Conservation (phyloP, 2,329 filamentous ascomycete genomes). For the Colletotrichum chrysophilum region DNA sequence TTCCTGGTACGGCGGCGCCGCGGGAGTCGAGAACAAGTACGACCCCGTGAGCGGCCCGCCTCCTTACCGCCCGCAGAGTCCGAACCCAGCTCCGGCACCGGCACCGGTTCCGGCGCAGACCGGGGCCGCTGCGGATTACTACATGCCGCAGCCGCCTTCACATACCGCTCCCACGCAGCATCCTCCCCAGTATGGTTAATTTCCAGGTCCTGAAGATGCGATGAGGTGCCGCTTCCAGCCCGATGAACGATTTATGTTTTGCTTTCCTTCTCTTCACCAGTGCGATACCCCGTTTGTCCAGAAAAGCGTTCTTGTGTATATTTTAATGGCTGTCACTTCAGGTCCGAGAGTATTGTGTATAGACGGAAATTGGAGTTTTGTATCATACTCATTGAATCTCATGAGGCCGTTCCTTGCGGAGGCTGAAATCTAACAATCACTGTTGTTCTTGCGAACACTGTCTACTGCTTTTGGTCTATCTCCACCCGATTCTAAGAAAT, state of each 20-base stretch:
- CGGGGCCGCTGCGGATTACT: slow-evolving; percentile 12
- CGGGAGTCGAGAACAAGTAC: not conserved
- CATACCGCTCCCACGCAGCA: slow-evolving; percentile 8
- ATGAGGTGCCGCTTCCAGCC: not conserved
- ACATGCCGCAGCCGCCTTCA: slow-evolving; percentile 10
- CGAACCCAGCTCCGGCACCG: not conserved
- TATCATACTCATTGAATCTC: not conserved
- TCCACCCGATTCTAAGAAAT: not conserved
- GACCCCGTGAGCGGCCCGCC: slow-evolving; percentile 9
- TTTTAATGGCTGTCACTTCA: not conserved
- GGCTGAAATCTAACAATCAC: not conserved
- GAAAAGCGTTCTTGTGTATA: not conserved
- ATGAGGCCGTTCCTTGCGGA: not conserved
- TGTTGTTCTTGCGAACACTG: not conserved
- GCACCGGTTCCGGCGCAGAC: not conserved
- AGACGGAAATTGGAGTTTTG: not conserved
- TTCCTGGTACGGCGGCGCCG: slow-evolving; percentile 12
- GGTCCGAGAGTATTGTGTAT: not conserved
- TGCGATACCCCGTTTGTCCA: not conserved
- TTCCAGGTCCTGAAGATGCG: not conserved
- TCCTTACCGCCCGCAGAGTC: not conserved
- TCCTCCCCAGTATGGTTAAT: slow-evolving; percentile 1
- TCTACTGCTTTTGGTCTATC: not conserved
- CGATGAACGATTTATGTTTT: not conserved
- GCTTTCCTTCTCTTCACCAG: not conserved